Evolutionary conservation across 495 filamentous ascomycete genomes (phyloP), one percentile per base, ranked within the genome.

Genomic region (Trichoderma asperelloides): DNA sequence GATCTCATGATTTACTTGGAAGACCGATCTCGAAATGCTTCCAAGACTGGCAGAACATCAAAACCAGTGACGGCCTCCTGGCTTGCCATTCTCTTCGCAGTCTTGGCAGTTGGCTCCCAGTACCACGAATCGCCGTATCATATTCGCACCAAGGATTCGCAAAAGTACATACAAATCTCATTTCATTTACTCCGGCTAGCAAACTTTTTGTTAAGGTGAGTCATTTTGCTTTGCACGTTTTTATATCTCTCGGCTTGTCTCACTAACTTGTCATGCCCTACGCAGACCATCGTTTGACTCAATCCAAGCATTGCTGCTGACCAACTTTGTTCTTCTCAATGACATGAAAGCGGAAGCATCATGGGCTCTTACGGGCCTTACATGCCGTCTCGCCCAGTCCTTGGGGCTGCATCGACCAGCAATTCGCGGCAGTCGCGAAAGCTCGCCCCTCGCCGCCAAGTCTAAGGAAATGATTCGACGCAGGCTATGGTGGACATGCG

Each of bases 21-120:
- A 66, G 85, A 88, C 67, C 81, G 91, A 64, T 83, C 82, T 43
- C 82, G 81, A 67, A 81, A 79, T 73, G 78, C 80, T 73, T 72
- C 81, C 72, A 71, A 83, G 71, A 72, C 76, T 0, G 79, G 76
- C 65, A 81, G 80, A 64, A 78, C 79, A 18, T 78, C 77, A 18
- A 83, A 78, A 62, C 83, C 76, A 76, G 88, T 82, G 77, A 91
- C 71, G 70, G 88, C 76, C 74, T 86, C 77, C 72, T 93, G 77
- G 87, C 82, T 93, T 11, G 89, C 89, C 12, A 81, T 93, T 28
- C 78, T 94, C 8, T 94, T 94, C 74, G 89, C 89, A 5, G 87
- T 91, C 0, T 80, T 95, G 30, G 91, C 90, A 0, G 91, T 90
- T 39, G 90, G 90, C 18, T 90, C 88, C n/a, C 91, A 95, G 73